phyloP scores from a whole-genome alignment of 371 early-diverging fungal species.

The Saksenaea oblongispora region DNA sequence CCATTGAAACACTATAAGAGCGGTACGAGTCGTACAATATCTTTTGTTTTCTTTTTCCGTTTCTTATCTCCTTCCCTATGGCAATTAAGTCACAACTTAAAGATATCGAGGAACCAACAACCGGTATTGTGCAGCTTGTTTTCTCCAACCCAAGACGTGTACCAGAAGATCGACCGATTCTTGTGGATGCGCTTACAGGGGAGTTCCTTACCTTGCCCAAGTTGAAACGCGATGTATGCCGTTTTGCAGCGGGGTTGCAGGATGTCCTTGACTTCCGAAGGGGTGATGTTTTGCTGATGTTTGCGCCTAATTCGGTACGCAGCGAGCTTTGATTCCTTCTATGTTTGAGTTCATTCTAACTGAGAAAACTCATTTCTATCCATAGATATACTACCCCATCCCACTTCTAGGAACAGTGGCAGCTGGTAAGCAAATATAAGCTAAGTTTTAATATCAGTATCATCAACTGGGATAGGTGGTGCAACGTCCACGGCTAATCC shows the following conservation, averaged over 20 bases:
- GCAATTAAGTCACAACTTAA: conserved; percentile 10
- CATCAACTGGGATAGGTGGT: conserved; percentile 53
- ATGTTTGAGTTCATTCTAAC: not conserved
- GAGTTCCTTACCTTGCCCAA: not conserved
- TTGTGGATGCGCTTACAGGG: not conserved
- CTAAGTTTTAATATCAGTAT: not conserved
- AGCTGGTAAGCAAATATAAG: conserved; percentile 24
- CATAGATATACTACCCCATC: conserved; percentile 20
- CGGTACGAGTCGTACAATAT: not conserved
- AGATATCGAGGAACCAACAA: conserved; percentile 12
- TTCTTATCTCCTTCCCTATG: conserved; percentile 7
- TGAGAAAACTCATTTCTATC: not conserved
- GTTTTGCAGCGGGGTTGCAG: not conserved
- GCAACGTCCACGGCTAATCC: conserved; percentile 78
- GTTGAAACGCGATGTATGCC: conserved; percentile 5
- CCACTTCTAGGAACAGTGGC: conserved; percentile 42
- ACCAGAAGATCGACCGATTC: conserved; percentile 7
- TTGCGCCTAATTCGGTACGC: conserved; percentile 15
- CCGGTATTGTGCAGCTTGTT: conserved; percentile 20
- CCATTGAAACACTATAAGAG: not conserved
- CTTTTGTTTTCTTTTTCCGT: not conserved
- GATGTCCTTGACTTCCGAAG: not conserved
- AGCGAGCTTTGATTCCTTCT: too few relatives aligned
- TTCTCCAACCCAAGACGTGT: conserved; percentile 16
- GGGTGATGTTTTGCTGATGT: conserved; percentile 15